Evolutionary conservation across 805 yeast genomes (phyloP), one percentile per base, ranked within the genome.

Genomic region (Cyberlindnera xylosilytica): DNA sequence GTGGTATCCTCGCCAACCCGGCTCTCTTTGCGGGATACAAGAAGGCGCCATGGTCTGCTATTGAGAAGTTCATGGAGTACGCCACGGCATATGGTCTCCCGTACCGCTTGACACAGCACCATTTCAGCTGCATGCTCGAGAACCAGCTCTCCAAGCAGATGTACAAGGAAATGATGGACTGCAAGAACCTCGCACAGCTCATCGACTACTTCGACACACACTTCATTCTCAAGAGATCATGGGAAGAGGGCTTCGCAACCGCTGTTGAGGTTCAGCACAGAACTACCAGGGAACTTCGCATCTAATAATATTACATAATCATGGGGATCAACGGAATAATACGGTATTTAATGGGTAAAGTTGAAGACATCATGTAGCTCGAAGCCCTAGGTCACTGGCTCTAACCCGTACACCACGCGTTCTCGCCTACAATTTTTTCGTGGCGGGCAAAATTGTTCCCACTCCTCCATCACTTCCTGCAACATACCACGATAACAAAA

Each of bases 1-100:
- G 99, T 47, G 99, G 99, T 0, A 69, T 87, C 3, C 65, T 93
- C 38, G 69, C 76, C 22, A 93, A 93, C 60, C 99, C 99, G 0
- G 95, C 90, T 0, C 56, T 93, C 50, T 93, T 93, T 65, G 76
- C 85, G 2, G 96, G 95, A 0, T 76, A 62, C 56, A 67, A 68
- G 0, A 69, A 66, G 39, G 83, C 96, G 2, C 97, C 98, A 3
- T 93, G 98, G 97, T 78, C 82, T 6, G 91, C 95, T 7, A 66
- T 93, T 6, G 99, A 93, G 61, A 69, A 71, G 45, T 86, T 91
- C 59, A 79, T 89, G 85, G 82, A 87, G 54, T 78, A 81, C 50
- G 76, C 86, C 8, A 74, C 87, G 13, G 78, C 81, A 17, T 88
- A 82, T 57, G 97, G 97, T 0, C 67, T 89, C 42, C 97, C 95